A percentile compares a stretch with the other conserved stretches of the same genome.
Evolutionary conservation across 306 rosid species (phyloP).

Genomic region (Rosa lucieae): DNA sequence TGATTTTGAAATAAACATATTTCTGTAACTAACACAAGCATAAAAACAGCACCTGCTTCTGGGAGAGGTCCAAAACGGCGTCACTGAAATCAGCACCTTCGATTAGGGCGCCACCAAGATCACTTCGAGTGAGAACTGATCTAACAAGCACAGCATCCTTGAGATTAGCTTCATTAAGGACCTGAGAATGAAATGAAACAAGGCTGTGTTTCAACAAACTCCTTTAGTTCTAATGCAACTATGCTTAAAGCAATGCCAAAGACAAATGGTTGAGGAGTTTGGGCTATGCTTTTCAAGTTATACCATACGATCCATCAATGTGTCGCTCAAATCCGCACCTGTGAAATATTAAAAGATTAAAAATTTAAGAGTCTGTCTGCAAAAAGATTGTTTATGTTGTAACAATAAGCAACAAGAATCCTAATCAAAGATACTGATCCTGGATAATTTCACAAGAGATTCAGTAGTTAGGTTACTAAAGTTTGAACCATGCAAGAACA

Average conservation of each 20-base stretch:
- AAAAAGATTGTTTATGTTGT: neutral
- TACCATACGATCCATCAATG: conserved; percentile 99
- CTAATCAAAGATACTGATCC: neutral
- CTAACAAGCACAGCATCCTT: conserved; percentile 74
- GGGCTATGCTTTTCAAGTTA: conserved; percentile 9
- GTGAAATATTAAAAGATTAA: conserved; percentile 11
- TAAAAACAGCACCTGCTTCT: conserved; percentile 54
- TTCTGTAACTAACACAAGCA: neutral
- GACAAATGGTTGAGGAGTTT: neutral
- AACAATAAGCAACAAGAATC: neutral
- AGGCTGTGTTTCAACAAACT: neutral
- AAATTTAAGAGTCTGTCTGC: neutral
- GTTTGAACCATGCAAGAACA: neutral
- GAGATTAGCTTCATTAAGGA: conserved; percentile 87
- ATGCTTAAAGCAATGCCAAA: neutral
- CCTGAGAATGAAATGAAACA: conserved; percentile 36
- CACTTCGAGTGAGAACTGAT: conserved; percentile 94
- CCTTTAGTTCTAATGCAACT: neutral
- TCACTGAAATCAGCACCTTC: conserved; percentile 97
- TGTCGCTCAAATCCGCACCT: conserved; percentile 94
- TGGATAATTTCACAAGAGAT: neutral
- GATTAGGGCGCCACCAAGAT: conserved; percentile 79
- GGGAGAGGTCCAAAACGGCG: conserved; percentile 84
- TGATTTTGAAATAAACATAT: neutral
- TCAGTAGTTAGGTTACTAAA: neutral